Evolutionary conservation across 441 rosid genomes (phyloP).

Genomic region (Jatropha podagrica): DNA sequence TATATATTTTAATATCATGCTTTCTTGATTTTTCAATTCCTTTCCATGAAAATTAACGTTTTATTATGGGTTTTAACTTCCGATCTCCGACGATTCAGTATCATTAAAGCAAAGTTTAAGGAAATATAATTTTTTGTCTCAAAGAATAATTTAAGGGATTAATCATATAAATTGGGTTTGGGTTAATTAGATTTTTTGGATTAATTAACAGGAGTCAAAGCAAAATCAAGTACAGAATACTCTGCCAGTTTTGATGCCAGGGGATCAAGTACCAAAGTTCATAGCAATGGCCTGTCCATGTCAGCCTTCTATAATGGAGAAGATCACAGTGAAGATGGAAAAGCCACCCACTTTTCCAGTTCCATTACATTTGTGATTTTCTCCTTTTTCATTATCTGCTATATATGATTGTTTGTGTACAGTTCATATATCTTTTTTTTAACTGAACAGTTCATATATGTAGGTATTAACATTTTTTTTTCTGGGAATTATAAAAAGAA

Average conservation of each 20-base stretch:
- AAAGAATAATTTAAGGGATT: background rate
- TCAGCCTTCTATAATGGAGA: constrained; percentile 19
- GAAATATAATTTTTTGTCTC: background rate
- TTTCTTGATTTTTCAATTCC: no score
- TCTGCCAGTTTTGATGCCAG: constrained; percentile 51
- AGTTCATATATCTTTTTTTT: background rate
- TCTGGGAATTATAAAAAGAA: no score
- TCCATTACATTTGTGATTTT: background rate
- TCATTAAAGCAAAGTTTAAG: no score
- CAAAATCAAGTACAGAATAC: constrained; percentile 21
- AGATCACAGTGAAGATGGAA: constrained; percentile 18
- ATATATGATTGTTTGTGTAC: background rate
- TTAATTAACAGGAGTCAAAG: constrained; percentile 23
- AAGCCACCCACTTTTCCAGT: constrained; percentile 16
- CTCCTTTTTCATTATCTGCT: background rate
- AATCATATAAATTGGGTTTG: background rate
- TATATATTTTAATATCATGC: background rate
- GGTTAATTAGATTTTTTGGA: background rate
- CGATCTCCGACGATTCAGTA: no score
- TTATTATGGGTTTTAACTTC: no score
- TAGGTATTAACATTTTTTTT: no score
- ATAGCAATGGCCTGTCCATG: constrained; percentile 46
- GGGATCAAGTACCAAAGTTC: constrained; percentile 47
- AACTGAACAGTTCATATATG: no score
- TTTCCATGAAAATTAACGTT: background rate